A percentile compares a stretch with the other conserved stretches of the same genome.
Evolutionary conservation across 164 flowering plant species (phyloP).

Genomic region (Stephania cephalantha): DNA sequence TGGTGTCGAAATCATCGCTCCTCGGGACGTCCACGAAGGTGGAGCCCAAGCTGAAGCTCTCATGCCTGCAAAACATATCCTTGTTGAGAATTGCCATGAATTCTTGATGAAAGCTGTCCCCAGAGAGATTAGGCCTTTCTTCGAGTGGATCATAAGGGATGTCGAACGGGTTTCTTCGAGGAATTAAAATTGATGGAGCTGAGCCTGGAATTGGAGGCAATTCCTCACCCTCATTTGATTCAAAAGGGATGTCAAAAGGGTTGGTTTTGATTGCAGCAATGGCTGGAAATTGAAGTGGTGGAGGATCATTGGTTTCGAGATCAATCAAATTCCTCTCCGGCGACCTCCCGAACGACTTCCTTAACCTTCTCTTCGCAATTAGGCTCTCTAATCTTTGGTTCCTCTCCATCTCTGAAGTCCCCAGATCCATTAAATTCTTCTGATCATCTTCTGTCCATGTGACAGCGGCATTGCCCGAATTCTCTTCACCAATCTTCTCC

Average conservation of each 20-base stretch:
- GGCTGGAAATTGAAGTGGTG: constrained; percentile 40
- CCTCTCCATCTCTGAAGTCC: constrained; percentile 72
- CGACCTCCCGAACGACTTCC: constrained; percentile 34
- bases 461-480: constrained; percentile 24
- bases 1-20: constrained; percentile 27
- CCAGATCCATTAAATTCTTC: constrained; percentile 84
- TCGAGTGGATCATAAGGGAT: constrained; percentile 71
- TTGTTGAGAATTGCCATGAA: constrained; percentile 37
- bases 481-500: constrained; percentile 4
- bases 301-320: constrained; percentile 49
- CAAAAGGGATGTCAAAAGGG: constrained; percentile 67
- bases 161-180: constrained; percentile 79
- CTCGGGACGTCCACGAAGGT: constrained; percentile 35
- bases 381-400: constrained; percentile 78
- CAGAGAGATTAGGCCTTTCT: constrained; percentile 61
- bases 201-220: constrained; percentile 83
- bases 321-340: constrained; percentile 76
- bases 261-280: constrained; percentile 50
- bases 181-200: constrained; percentile 67
- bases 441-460: constrained; percentile 90
- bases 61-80: constrained; percentile 57
- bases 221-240: constrained; percentile 35
- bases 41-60: constrained; percentile 64
- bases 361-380: constrained; percentile 68
- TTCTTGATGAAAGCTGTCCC: constrained; percentile 50